A percentile compares a stretch with the other conserved stretches of the same genome.
phyloP scores from a whole-genome alignment of 1,139 yeast genomes.

The Candida freyschussii region DNA sequence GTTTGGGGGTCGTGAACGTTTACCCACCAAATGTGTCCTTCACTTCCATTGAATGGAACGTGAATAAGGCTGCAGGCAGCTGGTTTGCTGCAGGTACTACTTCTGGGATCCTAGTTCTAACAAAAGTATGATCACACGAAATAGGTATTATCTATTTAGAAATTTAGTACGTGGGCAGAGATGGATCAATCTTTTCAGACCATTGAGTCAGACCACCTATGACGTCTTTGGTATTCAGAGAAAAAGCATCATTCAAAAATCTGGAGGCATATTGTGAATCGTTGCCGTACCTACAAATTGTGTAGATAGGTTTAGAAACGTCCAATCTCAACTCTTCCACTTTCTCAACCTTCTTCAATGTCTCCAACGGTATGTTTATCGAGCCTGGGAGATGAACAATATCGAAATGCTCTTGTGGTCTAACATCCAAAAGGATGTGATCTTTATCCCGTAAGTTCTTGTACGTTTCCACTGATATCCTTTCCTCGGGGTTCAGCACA shows the following conservation, averaged over 20 bases:
- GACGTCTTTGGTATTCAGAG: slow-evolving; percentile 52
- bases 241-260: slow-evolving; percentile 46
- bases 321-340: slow-evolving; percentile 20
- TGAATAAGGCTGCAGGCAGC: slow-evolving; percentile 44
- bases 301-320: slow-evolving; percentile 30
- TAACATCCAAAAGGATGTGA: slow-evolving; percentile 62
- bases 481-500: slow-evolving; percentile 38
- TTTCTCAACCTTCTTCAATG: slow-evolving; percentile 35
- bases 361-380: slow-evolving; percentile 58
- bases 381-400: slow-evolving; percentile 61
- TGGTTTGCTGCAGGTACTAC: slow-evolving; percentile 63
- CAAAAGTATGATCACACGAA: slow-evolving; percentile 33
- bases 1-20: slow-evolving; percentile 29
- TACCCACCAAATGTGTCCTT: slow-evolving; percentile 53
- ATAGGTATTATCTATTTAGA: neutral
- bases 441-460: slow-evolving; percentile 21
- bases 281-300: slow-evolving; percentile 84
- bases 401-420: slow-evolving; percentile 72
- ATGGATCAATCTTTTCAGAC: slow-evolving; percentile 55
- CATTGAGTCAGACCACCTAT: slow-evolving; percentile 76
- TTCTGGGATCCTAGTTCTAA: slow-evolving; percentile 64
- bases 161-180: slow-evolving; percentile 61
- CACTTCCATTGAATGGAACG: slow-evolving; percentile 61
- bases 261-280: slow-evolving; percentile 81
- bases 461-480: slow-evolving; percentile 50